phyloP scores from a whole-genome alignment of 2,329 filamentous ascomycete genomes.

The Hypoxylon sp. region DNA sequence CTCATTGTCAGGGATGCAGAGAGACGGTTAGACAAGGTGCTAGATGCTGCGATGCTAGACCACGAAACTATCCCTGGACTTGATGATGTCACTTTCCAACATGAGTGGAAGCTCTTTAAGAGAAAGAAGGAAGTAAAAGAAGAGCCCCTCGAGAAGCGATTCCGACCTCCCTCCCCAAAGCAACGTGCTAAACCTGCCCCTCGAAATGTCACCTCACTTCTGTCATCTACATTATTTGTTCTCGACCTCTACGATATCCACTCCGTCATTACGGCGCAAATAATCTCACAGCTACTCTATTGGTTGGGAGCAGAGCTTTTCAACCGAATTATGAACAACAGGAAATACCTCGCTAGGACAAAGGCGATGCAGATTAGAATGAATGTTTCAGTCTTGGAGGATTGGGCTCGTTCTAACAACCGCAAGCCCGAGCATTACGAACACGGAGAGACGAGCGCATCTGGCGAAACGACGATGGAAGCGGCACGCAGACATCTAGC shows the following conservation, averaged over 20 bases:
- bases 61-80: constrained; percentile 98
- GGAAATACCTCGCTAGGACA: constrained; percentile 92
- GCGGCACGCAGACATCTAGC: constrained; percentile 85
- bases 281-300: constrained; percentile 92
- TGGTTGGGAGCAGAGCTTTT: constrained; percentile 97
- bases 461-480: constrained; percentile 88
- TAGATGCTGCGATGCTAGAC: constrained; percentile 94
- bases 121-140: constrained; percentile 90
- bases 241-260: constrained; percentile 99
- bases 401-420: constrained; percentile 95
- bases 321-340: constrained; percentile 96
- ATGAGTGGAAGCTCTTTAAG: constrained; percentile 98
- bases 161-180: constrained; percentile 92
- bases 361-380: constrained; percentile 99
- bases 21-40: constrained; percentile 92
- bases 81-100: constrained; percentile 95
- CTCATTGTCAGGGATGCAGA: constrained; percentile 97
- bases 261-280: constrained; percentile 93
- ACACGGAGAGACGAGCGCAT: constrained; percentile 85
- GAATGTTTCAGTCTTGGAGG: constrained; percentile 95
- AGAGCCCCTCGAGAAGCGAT: constrained; percentile 89
- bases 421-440: constrained; percentile 96
- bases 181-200: constrained; percentile 91
- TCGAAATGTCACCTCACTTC: constrained; percentile 92
- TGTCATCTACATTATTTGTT: constrained; percentile 96